phyloP scores from a whole-genome alignment of 805 yeast species.

The Candida saitoana region DNA sequence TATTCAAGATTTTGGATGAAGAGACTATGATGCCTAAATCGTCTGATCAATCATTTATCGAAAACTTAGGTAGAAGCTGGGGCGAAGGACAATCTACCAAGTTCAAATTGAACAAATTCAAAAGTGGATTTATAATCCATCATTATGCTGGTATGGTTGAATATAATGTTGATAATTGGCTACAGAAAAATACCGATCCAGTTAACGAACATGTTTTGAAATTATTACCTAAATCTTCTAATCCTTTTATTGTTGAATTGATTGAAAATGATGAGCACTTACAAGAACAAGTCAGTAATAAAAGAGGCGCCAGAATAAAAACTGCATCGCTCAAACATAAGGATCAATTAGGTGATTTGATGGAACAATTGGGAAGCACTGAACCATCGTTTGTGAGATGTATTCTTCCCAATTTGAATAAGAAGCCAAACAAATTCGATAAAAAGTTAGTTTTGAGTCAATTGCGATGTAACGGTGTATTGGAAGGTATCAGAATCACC shows the following conservation, averaged over 20 bases:
- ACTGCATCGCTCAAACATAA: slow-evolving; percentile 89
- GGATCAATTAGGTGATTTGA: slow-evolving; percentile 69
- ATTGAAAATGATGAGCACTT: slow-evolving; percentile 41
- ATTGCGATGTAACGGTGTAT: slow-evolving; percentile 92
- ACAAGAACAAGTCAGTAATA: slow-evolving; percentile 19
- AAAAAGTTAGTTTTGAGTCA: slow-evolving; percentile 79
- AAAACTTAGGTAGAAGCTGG: slow-evolving; percentile 69
- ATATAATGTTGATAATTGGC: slow-evolving; percentile 87
- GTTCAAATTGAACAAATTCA: slow-evolving; percentile 69
- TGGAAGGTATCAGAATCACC: slow-evolving; percentile 96
- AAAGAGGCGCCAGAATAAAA: slow-evolving; percentile 35
- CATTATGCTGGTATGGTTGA: slow-evolving; percentile 98
- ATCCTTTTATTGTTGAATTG: slow-evolving; percentile 51
- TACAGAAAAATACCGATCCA: slow-evolving; percentile 92
- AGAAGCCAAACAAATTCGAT: slow-evolving; percentile 67
- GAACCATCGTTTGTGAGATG: slow-evolving; percentile 98
- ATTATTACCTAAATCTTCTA: slow-evolving; percentile 55
- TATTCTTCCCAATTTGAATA: slow-evolving; percentile 80
- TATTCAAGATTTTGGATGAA: slow-evolving; percentile 84
- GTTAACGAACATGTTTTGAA: slow-evolving; percentile 69
- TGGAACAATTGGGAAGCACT: slow-evolving; percentile 70
- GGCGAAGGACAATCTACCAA: slow-evolving; percentile 41
- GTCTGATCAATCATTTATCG: slow-evolving; percentile 75
- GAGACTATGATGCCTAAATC: slow-evolving; percentile 94
- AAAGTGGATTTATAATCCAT: slow-evolving; percentile 74